A percentile compares a stretch with the other conserved stretches of the same genome.
Evolutionary conservation across 495 filamentous ascomycete species (phyloP).

Genomic region (Mytilinidion resinicola): DNA sequence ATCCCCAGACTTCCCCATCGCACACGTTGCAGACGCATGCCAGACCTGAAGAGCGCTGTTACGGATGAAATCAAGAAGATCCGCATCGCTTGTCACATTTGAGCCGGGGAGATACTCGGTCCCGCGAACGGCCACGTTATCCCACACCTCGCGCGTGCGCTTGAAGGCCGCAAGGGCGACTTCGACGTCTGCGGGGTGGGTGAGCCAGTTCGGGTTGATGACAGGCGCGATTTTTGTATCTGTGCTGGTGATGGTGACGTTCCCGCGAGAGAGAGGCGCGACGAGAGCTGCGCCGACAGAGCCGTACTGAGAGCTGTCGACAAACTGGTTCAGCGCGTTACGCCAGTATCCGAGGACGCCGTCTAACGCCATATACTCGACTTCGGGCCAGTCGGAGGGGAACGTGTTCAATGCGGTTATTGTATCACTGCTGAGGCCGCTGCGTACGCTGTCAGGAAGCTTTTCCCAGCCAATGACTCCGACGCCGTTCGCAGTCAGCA

Average conservation of each 20-base stretch:
- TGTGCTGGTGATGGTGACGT: constrained; percentile 20
- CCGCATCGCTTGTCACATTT: constrained; percentile 18
- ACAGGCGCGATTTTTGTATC: constrained; percentile 14
- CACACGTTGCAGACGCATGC: constrained; percentile 17
- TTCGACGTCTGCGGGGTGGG: constrained; percentile 20
- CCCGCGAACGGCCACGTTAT: constrained; percentile 3
- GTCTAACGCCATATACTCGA: constrained; percentile 12
- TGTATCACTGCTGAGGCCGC: constrained; percentile 2
- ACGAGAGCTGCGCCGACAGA: constrained; percentile 9
- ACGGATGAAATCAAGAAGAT: constrained; percentile 22
- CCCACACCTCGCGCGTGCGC: constrained; percentile 11
- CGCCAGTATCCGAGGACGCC: neutral
- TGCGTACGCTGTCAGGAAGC: constrained; percentile 29
- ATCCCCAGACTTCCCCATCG: constrained; percentile 17
- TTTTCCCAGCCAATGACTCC: constrained; percentile 50
- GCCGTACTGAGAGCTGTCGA: constrained; percentile 9
- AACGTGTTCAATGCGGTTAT: constrained; percentile 3
- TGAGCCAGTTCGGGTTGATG: constrained; percentile 28
- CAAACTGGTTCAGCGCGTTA: neutral
- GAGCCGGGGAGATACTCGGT: constrained; percentile 20
- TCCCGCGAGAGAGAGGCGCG: constrained; percentile 20
- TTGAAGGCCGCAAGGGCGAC: constrained; percentile 25
- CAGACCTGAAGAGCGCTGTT: constrained; percentile 6
- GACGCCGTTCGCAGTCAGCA: constrained; percentile 14
- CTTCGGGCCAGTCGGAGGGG: constrained; percentile 23